These are phyloP conservation scores for Chiua sp. DNA, from an alignment of 1,284 basidiomycete genomes.

Conservation along the genomic window DNA sequence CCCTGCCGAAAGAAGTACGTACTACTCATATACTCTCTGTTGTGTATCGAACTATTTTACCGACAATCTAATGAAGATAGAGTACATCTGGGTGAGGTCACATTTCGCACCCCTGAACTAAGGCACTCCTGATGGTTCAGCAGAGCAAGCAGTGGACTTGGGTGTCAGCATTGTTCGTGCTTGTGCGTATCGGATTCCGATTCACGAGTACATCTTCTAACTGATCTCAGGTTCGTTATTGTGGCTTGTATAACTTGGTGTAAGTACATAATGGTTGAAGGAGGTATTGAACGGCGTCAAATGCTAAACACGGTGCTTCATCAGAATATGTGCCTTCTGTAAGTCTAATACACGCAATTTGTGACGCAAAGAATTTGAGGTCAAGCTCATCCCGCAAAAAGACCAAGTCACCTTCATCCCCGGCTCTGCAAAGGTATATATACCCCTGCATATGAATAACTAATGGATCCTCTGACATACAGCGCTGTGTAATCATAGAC, in stretches of 20 bases:
- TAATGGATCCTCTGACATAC: not conserved
- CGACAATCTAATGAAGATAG: not conserved
- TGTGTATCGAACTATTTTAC: not conserved
- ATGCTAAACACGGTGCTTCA: not conserved
- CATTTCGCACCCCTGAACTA: not conserved
- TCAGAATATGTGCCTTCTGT: not conserved
- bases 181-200: not conserved
- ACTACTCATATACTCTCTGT: not conserved
- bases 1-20: not conserved
- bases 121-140: not conserved
- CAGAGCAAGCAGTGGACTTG: not conserved
- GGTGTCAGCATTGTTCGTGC: not conserved
- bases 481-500: not conserved
- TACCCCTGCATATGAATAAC: not conserved
- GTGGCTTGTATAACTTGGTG: not conserved
- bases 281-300: not conserved
- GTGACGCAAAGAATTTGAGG: not conserved
- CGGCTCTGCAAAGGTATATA: not conserved
- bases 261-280: not conserved
- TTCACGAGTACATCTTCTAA: not conserved
- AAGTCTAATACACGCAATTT: not conserved
- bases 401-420: not conserved
- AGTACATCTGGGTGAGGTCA: not conserved
- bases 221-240: not conserved
- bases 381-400: not conserved